phyloP scores from a whole-genome alignment of 768 basidiomycete species.

The Rhizopogon vesiculosus region DNA sequence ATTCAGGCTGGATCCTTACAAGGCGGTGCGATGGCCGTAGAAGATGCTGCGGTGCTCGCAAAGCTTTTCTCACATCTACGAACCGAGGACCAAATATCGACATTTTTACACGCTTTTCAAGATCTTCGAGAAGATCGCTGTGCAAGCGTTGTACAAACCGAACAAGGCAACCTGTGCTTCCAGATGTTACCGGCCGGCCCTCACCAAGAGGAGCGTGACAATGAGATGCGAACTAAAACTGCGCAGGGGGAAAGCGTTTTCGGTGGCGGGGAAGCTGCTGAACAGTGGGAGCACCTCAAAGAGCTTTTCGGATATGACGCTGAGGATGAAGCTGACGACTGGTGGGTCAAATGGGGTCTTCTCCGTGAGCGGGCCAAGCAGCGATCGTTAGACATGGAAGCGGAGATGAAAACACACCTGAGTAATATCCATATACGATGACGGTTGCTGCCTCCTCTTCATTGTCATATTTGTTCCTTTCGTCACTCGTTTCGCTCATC shows the following conservation, averaged over 20 bases:
- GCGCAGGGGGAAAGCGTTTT: slow-evolving; percentile 44
- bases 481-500: background rate
- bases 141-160: slow-evolving; percentile 38
- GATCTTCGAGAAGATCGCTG: slow-evolving; percentile 54
- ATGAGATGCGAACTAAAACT: slow-evolving; percentile 31
- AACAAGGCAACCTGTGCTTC: slow-evolving; percentile 41
- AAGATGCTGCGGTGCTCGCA: slow-evolving; percentile 59
- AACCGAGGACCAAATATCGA: slow-evolving; percentile 41
- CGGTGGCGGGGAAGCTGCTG: slow-evolving; percentile 13
- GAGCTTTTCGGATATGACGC: slow-evolving; percentile 48
- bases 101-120: slow-evolving; percentile 50
- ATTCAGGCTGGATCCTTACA: slow-evolving; percentile 51
- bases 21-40: slow-evolving; percentile 46
- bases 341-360: slow-evolving; percentile 59
- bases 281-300: slow-evolving; percentile 50
- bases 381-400: slow-evolving; percentile 14
- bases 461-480: background rate
- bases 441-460: background rate
- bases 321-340: slow-evolving; percentile 54
- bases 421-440: background rate
- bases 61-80: slow-evolving; percentile 53
- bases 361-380: slow-evolving; percentile 34
- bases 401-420: slow-evolving; percentile 7
- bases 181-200: slow-evolving; percentile 40
- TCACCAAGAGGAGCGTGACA: slow-evolving; percentile 41